Percentiles rank a stretch among this genome's conserved stretches.
phyloP scores from a whole-genome alignment of 2,329 filamentous ascomycete genomes.

The Tolypocladium nubicola region DNA sequence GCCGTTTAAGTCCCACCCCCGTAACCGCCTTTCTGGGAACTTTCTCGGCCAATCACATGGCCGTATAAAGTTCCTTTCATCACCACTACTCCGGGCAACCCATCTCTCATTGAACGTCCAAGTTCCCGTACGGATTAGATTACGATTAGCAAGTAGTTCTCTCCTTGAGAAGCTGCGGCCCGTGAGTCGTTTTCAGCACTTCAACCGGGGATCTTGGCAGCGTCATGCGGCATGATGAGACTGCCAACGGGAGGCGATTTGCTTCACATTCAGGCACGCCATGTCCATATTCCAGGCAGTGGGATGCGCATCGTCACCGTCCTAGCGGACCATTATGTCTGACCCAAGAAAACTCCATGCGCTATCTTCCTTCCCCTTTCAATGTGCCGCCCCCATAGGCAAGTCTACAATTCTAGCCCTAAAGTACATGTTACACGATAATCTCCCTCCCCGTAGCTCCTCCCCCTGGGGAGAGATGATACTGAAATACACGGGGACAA shows the following conservation, averaged over 20 bases:
- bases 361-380: neutral
- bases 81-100: neutral
- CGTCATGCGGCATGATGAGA: neutral
- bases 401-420: conserved; percentile 1
- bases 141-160: neutral
- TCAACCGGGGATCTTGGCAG: neutral
- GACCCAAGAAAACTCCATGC: neutral
- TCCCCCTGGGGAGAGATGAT: neutral
- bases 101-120: neutral
- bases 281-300: neutral
- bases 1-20: neutral
- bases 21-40: conserved; percentile 10
- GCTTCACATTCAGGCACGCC: neutral
- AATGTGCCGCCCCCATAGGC: neutral
- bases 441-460: neutral
- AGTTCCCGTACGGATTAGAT: too few species aligned
- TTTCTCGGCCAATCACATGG: conserved; percentile 18
- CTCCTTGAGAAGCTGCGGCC: neutral
- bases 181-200: neutral
- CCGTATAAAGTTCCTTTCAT: neutral
- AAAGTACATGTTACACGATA: conserved; percentile 2
- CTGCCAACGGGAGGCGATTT: neutral
- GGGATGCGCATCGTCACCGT: neutral
- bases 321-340: neutral
- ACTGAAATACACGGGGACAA: neutral